These are phyloP conservation scores for Geotrichum europaeum DNA, from an alignment of 1,139 yeast species.

Conservation along the genomic window DNA sequence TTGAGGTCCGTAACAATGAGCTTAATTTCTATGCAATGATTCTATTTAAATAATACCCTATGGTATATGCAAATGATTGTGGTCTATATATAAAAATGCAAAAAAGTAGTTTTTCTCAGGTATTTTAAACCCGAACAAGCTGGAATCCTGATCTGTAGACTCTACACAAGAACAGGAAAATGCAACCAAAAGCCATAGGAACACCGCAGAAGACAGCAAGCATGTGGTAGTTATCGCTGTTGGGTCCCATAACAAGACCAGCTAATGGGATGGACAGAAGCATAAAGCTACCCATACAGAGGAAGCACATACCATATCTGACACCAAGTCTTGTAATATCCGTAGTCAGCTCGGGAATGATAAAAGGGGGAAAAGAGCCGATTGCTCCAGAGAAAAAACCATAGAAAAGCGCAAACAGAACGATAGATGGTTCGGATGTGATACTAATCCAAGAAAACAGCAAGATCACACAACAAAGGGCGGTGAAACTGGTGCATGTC, in stretches of 20 bases:
- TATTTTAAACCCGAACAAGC: neutral
- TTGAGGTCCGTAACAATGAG: too few species aligned
- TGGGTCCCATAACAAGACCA: constrained; percentile 14
- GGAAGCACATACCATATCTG: constrained; percentile 57
- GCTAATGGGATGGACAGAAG: constrained; percentile 15
- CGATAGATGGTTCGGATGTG: neutral
- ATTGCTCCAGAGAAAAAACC: constrained; percentile 47
- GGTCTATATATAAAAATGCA: neutral
- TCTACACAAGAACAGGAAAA: constrained; percentile 1
- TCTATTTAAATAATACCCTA: neutral
- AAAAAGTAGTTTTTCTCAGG: neutral
- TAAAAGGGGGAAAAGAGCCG: constrained; percentile 41
- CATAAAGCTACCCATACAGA: constrained; percentile 22
- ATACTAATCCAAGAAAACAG: constrained; percentile 6
- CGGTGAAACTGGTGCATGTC: constrained; percentile 6
- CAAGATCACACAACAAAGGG: constrained; percentile 2
- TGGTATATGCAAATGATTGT: neutral
- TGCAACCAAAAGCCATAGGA: neutral
- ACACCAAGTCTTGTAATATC: constrained; percentile 36
- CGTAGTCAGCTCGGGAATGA: constrained; percentile 48
- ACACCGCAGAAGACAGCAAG: constrained; percentile 8
- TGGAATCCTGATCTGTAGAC: neutral
- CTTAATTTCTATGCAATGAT: too few species aligned
- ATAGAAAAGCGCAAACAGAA: constrained; percentile 26
- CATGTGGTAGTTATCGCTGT: neutral